These are phyloP conservation scores for Kentomonas sorsogonicus DNA, from an alignment of 208 protist species.

Conservation along the genomic window DNA sequence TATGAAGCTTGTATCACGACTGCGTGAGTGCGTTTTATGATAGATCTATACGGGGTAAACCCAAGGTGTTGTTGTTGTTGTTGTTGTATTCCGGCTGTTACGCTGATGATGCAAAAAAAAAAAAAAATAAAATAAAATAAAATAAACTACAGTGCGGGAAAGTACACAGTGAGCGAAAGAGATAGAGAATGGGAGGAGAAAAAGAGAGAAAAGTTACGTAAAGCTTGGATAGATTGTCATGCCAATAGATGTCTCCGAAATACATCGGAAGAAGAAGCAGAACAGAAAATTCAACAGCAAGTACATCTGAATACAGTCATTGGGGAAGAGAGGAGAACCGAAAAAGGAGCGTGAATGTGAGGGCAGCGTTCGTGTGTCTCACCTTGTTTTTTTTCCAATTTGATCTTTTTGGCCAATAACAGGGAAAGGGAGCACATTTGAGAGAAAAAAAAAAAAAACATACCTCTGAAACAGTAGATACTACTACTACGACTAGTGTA, in stretches of 20 bases:
- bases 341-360: background rate
- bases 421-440: background rate
- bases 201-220: too few relatives aligned
- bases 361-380: background rate
- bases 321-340: background rate
- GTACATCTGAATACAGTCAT: background rate
- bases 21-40: too few relatives aligned
- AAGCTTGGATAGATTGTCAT: too few relatives aligned
- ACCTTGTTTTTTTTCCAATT: background rate
- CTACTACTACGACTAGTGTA: too few relatives aligned
- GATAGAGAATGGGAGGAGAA: background rate
- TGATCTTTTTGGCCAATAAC: too few relatives aligned
- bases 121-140: constrained; percentile 15
- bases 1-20: too few relatives aligned
- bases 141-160: background rate
- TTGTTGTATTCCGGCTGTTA: background rate
- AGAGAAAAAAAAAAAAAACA: constrained; percentile 4
- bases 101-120: constrained; percentile 7
- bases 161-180: background rate
- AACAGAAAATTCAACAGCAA: background rate
- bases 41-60: too few relatives aligned
- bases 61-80: too few relatives aligned
- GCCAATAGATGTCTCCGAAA: background rate
- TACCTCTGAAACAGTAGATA: background rate
- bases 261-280: background rate